These are phyloP conservation scores for Ustilago sp. DNA, from an alignment of 1,284 basidiomycete genomes.

Conservation along the genomic window DNA sequence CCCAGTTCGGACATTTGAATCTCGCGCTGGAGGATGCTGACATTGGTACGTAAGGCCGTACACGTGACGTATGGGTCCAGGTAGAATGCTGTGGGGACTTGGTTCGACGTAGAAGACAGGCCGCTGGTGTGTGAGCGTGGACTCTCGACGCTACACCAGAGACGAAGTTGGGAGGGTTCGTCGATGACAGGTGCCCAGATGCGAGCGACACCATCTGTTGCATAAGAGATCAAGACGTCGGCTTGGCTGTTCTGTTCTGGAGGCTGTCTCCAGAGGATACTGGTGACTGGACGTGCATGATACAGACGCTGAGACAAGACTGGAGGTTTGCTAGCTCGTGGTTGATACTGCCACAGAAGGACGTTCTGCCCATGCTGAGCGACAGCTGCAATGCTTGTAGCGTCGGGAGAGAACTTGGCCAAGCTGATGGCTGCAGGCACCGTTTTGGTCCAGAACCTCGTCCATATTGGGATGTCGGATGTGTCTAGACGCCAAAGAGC, in stretches of 20 bases:
- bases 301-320: slow-evolving; percentile 41
- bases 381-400: slow-evolving; percentile 44
- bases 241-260: slow-evolving; percentile 45
- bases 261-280: slow-evolving; percentile 37
- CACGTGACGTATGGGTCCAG: slow-evolving; percentile 39
- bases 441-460: slow-evolving; percentile 37
- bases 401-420: slow-evolving; percentile 46
- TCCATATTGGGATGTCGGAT: slow-evolving; percentile 47
- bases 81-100: slow-evolving; percentile 25
- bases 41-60: slow-evolving; percentile 42
- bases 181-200: slow-evolving; percentile 62
- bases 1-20: slow-evolving; percentile 56
- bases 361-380: slow-evolving; percentile 40
- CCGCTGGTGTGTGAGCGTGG: neutral
- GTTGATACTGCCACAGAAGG: slow-evolving; percentile 46
- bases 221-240: slow-evolving; percentile 48
- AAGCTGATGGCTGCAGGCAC: slow-evolving; percentile 34
- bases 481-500: slow-evolving; percentile 47
- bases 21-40: slow-evolving; percentile 47
- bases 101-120: neutral
- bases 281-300: slow-evolving; percentile 36
- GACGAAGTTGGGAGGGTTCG: slow-evolving; percentile 52
- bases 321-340: slow-evolving; percentile 23
- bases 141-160: slow-evolving; percentile 47
- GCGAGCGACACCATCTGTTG: slow-evolving; percentile 49